phyloP scores from a whole-genome alignment of 2,329 filamentous ascomycete genomes.

The Leptographium galeiforme region DNA sequence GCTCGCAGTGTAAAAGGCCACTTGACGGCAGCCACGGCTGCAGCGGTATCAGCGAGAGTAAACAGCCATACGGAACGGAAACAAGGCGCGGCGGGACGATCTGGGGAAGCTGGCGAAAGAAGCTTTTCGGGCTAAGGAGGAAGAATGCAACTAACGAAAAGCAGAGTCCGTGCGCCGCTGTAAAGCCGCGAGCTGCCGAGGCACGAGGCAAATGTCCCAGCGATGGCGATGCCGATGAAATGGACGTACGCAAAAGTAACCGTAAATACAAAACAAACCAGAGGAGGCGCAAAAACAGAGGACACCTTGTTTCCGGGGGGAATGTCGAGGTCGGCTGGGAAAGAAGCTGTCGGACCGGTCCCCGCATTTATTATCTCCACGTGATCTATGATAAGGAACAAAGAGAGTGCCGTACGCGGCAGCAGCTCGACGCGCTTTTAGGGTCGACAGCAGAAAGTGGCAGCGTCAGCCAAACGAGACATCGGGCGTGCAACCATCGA shows the following conservation, averaged over 20 bases:
- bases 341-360: background rate
- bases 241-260: too few species aligned
- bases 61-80: conserved; percentile 8
- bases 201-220: background rate
- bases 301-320: too few species aligned
- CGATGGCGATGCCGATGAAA: background rate
- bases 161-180: background rate
- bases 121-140: background rate
- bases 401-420: too few species aligned
- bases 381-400: background rate
- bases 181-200: background rate
- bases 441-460: background rate
- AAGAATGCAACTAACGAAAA: background rate
- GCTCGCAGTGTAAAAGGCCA: background rate
- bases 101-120: conserved; percentile 1
- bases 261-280: too few species aligned
- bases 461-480: too few species aligned
- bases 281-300: too few species aligned
- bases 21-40: conserved; percentile 7
- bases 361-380: background rate
- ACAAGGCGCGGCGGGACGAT: background rate
- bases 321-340: too few species aligned
- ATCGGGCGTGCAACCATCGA: too few species aligned
- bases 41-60: conserved; percentile 1
- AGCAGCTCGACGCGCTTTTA: too few species aligned